Evolutionary conservation across 2,329 filamentous ascomycete species (phyloP), one percentile per base, ranked within the genome.

Genomic region (Cryphonectria naterciae): DNA sequence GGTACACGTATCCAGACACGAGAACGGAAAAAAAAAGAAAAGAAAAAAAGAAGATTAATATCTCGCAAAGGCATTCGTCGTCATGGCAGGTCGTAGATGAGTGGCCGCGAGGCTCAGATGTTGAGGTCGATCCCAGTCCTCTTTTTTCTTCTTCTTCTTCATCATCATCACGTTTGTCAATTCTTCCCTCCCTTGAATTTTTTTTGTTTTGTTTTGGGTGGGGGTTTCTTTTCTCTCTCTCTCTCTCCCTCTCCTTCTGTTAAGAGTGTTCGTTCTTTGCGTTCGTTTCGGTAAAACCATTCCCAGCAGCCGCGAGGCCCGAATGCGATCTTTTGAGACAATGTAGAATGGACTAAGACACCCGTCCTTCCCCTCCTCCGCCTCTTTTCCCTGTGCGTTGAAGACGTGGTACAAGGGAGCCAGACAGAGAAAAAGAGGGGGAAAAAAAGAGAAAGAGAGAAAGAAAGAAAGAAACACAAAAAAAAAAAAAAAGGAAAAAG

Each of bases 281-380:
- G n/a, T 64, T 64, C 39, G 22, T 43, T 25, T 63, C 35, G 4
- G 11, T 22, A 32, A 37, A 37, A 7, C 32, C n/a, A n/a, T 74
- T 73, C 75, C 76, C 70, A 74, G 72, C 74, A 76, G 77, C 77
- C 77, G 77, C 73, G 77, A 78, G 77, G 77, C 77, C 63, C 73
- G 73, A 70, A 72, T 77, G 54, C 76, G 74, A 75, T 78, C 76
- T 78, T 78, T 77, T 61, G 54, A 58, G 54, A 58, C 54, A 58
- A 58, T 32, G 25, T 32, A 32, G 54, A 58, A 17, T 54, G 52
- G 25, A 54, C n/a, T 8, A 54, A 32, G 28, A 35, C 37, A 39
- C 28, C 52, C 49, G 2, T n/a, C 49, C 49, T n/a, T 32, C 13
- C 19, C 46, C 52, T 56, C n/a, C 52, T 28, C n/a, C n/a, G n/a